Evolutionary conservation across 371 early-diverging fungal species (phyloP), one percentile per base, ranked within the genome.

Genomic region (Nematocida sp.): DNA sequence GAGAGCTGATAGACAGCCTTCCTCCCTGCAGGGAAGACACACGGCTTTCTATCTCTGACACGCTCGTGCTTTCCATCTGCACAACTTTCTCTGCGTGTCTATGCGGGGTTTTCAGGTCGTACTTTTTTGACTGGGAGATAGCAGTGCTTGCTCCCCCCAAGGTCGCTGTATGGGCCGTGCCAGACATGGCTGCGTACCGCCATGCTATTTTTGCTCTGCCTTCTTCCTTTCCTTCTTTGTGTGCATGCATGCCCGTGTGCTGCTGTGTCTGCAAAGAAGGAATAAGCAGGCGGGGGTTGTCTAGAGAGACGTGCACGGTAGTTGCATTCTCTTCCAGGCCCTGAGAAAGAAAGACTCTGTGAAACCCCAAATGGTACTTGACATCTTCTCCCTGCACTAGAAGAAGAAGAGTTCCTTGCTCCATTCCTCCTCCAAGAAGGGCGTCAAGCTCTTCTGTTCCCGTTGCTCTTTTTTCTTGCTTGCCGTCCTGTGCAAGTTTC

Each of bases 271-370:
- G 29, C 34, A 34, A 23, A 7, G n/a, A 13, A 11, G 57, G 57
- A 8, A 11, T 7, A 34, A 46, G 17, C 3, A 70, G 45, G 7
- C 31, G 17, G 4, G 62, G 48, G 50, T 58, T 36, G 49, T 70
- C 74, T 36, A 46, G 8, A 1, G 74, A 70, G 0, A 38, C 3
- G 32, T 70, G 74, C 7, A 70, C 27, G 17, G 34, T 34, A 36
- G 8, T n/a, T 17, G 57, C 74, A 19, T 60, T 31, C 11, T 62
- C 62, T 41, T 70, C 62, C 3, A 70, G 62, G 11, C 74, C 74
- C 21, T 70, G 34, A 23, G 74, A 31, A 7, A 70, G 21, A 37
- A 70, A 70, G 15, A 70, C 23, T 21, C 74, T 32, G 53, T 70
- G 74, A 7, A 70, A 19, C 2, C 62, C 74, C 1, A 62, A 19